Evolutionary conservation across 139 green algal species (phyloP).

Genomic region (Klebsormidium nitens): DNA sequence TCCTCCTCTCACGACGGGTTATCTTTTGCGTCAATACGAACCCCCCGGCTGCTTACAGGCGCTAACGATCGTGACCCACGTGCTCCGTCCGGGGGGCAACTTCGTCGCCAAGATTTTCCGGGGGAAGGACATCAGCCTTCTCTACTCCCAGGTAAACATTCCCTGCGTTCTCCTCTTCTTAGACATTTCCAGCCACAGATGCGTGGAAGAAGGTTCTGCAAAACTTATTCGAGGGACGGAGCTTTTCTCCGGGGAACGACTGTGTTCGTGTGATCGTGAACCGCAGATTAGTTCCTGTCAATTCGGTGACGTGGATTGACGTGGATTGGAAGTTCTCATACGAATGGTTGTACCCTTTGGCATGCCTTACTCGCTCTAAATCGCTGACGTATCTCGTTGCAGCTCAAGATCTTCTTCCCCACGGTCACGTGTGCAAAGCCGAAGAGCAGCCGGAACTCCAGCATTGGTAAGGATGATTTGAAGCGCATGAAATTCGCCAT

Average conservation of each 20-base stretch:
- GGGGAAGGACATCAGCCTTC: slow-evolving; percentile 80
- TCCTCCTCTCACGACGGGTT: too few species aligned
- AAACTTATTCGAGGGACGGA: too few species aligned
- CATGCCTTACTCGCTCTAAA: too few species aligned
- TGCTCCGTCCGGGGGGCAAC: slow-evolving; percentile 74
- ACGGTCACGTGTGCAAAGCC: slow-evolving; percentile 92
- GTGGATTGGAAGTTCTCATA: too few species aligned
- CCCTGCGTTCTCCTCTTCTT: not conserved
- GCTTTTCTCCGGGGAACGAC: too few species aligned
- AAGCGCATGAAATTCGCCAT: too few species aligned
- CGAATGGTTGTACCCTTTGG: too few species aligned
- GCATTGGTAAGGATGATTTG: slow-evolving; percentile 63
- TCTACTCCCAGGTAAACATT: slow-evolving; percentile 75
- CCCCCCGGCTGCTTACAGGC: slow-evolving; percentile 9
- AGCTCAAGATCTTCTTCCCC: slow-evolving; percentile 81
- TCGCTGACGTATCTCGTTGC: slow-evolving; percentile 25
- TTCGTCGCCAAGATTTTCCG: slow-evolving; percentile 73
- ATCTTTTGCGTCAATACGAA: slow-evolving; percentile 10
- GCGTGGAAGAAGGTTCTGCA: too few species aligned
- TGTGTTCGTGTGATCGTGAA: too few species aligned
- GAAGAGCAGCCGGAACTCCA: slow-evolving; percentile 84
- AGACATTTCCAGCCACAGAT: too few species aligned
- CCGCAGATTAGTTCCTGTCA: too few species aligned
- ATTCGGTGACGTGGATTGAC: too few species aligned
- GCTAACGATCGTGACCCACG: slow-evolving; percentile 64